Evolutionary conservation across 805 yeast species (phyloP), one percentile per base, ranked within the genome.

Genomic region (Ogataea philodendri): DNA sequence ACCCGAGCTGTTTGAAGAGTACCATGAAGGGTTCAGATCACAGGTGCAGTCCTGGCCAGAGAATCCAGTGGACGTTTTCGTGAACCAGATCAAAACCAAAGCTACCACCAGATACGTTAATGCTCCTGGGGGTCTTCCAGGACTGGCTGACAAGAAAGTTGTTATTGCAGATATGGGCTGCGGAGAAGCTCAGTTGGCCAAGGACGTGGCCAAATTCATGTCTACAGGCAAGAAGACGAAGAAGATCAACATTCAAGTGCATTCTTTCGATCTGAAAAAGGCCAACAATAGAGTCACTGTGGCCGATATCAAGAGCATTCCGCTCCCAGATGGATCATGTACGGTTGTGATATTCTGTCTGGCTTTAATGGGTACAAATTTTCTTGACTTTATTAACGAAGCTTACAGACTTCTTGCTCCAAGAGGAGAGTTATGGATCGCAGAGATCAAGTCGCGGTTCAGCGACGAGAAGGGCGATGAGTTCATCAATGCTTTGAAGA

Each of bases 41-140:
- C 99, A 93, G 60, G 97, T 93, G 11, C 88, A 84, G 54, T 72
- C 87, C 14, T 93, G 99, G 99, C 98, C 99, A 3, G 96, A 90
- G 62, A 93, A 93, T 54, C 99, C 99, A 1, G 96, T 93, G n/a
- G 83, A 88, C 61, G 82, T 83, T 2, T 84, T 88, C 62, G 89
- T 86, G 2, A 67, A 75, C 7, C 85, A 83, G 51, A 70, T 93
- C 37, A 75, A 75, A 42, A 54, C 60, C 18, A 67, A 87, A 51
- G 67, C 78, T 1, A 58, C 67, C 9, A 81, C 72, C 52, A 79
- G 81, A n/a, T 49, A 49, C 38, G 77, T 88, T 4, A 86, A 83
- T 59, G 95, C 97, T 1, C 97, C 97, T 4, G 97, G 97, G 46
- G 97, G 97, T 3, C 70, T 89, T 37, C 96, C 96, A 1, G 94